Conservation (phyloP, 495 filamentous ascomycete genomes). For the Podospora didyma region DNA sequence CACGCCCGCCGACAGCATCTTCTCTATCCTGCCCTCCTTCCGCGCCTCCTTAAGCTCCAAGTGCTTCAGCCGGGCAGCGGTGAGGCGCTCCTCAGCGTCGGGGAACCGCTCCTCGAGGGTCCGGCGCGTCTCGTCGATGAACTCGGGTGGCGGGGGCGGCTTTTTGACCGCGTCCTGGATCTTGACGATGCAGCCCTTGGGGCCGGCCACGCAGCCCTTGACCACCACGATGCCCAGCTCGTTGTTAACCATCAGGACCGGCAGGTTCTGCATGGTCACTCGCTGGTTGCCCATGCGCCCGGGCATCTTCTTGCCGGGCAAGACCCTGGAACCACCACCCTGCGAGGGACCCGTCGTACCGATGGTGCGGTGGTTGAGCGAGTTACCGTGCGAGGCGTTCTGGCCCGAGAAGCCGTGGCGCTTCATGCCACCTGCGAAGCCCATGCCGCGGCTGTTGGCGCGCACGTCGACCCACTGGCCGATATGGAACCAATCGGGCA, state of each 20-base stretch:
- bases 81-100: constrained; percentile 30
- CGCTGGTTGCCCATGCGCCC: constrained; percentile 87
- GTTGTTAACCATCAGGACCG: constrained; percentile 80
- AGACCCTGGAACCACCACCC: constrained; percentile 85
- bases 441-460: constrained; percentile 75
- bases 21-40: constrained; percentile 29
- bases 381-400: constrained; percentile 89
- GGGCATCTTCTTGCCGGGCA: constrained; percentile 96
- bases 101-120: constrained; percentile 35
- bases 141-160: constrained; percentile 62
- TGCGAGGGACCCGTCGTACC: constrained; percentile 84
- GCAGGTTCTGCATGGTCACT: constrained; percentile 84
- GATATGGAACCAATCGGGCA: constrained; percentile 80
- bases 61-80: constrained; percentile 35
- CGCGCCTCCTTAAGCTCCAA: constrained; percentile 41
- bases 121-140: constrained; percentile 33
- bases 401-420: constrained; percentile 83
- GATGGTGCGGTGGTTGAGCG: constrained; percentile 83
- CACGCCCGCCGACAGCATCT: constrained; percentile 15
- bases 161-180: constrained; percentile 92
- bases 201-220: constrained; percentile 78
- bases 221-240: constrained; percentile 84
- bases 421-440: constrained; percentile 98
- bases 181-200: constrained; percentile 75
- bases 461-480: constrained; percentile 88